phyloP scores from a whole-genome alignment of 768 basidiomycete genomes.

The Phylloporus arenicola region DNA sequence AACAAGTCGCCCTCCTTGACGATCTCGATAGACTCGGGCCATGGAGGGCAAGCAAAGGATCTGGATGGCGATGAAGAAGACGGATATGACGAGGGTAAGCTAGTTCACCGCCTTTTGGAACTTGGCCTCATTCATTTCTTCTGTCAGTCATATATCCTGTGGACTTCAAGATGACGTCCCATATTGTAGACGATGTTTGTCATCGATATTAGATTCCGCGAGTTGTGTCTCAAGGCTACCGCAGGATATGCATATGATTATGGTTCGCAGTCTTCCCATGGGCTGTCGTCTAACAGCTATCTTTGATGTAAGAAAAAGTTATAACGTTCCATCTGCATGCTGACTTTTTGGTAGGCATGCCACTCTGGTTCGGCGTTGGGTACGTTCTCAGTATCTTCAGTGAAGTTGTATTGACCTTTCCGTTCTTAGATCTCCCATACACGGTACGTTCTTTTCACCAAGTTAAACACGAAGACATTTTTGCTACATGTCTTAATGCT shows the following conservation, averaged over 20 bases:
- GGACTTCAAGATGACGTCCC: slow-evolving; percentile 57
- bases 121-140: background rate
- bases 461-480: background rate
- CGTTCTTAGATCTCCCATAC: slow-evolving; percentile 56
- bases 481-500: background rate
- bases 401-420: background rate
- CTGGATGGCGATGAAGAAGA: slow-evolving; percentile 78
- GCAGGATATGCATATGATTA: slow-evolving; percentile 67
- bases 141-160: slow-evolving; percentile 79
- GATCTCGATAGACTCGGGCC: slow-evolving; percentile 67
- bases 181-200: slow-evolving; percentile 87
- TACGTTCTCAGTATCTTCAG: slow-evolving; percentile 25
- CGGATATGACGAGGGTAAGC: slow-evolving; percentile 70
- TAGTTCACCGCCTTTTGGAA: slow-evolving; percentile 4
- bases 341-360: slow-evolving; percentile 50
- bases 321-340: background rate
- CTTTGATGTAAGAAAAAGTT: slow-evolving; percentile 55
- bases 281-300: slow-evolving; percentile 88
- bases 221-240: slow-evolving; percentile 2
- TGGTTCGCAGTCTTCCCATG: slow-evolving; percentile 75
- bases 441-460: slow-evolving; percentile 37
- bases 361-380: slow-evolving; percentile 89
- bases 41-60: slow-evolving; percentile 89
- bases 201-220: background rate
- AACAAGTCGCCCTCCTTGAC: background rate